A percentile compares a stretch with the other conserved stretches of the same genome.
Evolutionary conservation across 768 basidiomycete species (phyloP).

Genomic region (Harrya chromipes): DNA sequence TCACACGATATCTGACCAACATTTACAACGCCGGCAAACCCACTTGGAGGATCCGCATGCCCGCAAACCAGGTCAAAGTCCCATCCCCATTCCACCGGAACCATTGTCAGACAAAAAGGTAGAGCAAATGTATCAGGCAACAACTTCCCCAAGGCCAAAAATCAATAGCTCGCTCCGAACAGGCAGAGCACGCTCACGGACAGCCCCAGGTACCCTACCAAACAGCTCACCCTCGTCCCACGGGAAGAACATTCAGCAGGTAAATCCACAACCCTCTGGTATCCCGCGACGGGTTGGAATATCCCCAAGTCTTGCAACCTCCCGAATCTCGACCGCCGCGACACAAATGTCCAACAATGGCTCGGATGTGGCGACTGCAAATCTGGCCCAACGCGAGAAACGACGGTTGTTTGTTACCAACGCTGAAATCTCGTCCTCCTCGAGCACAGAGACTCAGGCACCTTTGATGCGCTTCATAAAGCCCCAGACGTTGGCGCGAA

Average conservation of each 20-base stretch:
- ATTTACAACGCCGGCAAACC: conserved; percentile 10
- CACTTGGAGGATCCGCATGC: conserved; percentile 10
- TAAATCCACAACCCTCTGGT: conserved; percentile 15
- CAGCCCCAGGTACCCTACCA: conserved; percentile 24
- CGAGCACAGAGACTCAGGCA: conserved; percentile 40
- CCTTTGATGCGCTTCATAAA: conserved; percentile 13
- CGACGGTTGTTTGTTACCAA: conserved; percentile 47
- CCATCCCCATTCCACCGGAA: conserved; percentile 10
- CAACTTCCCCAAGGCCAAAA: conserved; percentile 9
- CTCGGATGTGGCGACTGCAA: conserved; percentile 33
- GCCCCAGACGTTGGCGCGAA: conserved; percentile 12
- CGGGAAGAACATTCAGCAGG: conserved; percentile 7
- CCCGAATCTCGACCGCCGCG: conserved; percentile 8
- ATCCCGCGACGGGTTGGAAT: conserved; percentile 26
- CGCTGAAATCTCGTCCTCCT: conserved; percentile 40
- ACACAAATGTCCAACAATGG: conserved; percentile 7
- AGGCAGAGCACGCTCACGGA: conserved; percentile 29
- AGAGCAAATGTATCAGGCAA: conserved; percentile 7
- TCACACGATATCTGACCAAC: conserved; percentile 17
- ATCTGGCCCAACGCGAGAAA: conserved; percentile 22
- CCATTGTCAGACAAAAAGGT: neutral
- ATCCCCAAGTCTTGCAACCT: conserved; percentile 13
- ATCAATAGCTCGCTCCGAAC: conserved; percentile 13
- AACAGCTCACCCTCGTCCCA: conserved; percentile 7
- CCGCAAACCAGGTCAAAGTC: conserved; percentile 13